Base-by-base conservation (phyloP, 495 filamentous ascomycete genomes). In the Daldinia caldariorum region DNA sequence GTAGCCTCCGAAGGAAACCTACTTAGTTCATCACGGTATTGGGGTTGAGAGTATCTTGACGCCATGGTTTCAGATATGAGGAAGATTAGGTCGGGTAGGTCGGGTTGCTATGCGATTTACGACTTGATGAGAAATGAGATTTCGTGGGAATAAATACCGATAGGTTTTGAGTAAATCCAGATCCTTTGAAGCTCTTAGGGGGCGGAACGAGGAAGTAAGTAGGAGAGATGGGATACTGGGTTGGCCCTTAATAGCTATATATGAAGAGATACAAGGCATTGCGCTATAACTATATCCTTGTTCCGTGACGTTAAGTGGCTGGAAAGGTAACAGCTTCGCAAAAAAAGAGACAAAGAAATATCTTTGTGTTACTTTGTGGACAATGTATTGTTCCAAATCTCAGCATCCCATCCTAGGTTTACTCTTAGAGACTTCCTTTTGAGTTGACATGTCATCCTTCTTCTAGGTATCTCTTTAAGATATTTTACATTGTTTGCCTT, bases 341-440 rank as follows among this genome's bases (percentile, higher is more conserved):
- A 20, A 45, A 20, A 13, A 47, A 47, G 18, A 9, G 12, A 47
- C 18, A 47, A 47, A 3, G 18, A 20, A 1, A 12, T 20, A 47
- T 53, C 6, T 2, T 53, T 32, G 13, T 47, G 12, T 39, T 26
- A 3, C 43, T 63, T 18, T 49, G 34, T 22, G 18, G 26, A 70
- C 51, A 71, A 71, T 63, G 31, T 2, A 62, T 71, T 66, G 58
- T 71, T 63, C 14, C 5, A 16, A n/a, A 6, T 16, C 22, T n/a
- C 7, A n/a, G 14, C 29, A 13, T n/a, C 16, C 3, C 9, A 8
- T 20, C 9, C 16, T 9, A 20, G 18, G 16, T 47, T 20, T 22
- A 47, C 18, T n/a, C 43, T 47, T 47, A 45, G 16, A 12, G 18
- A 18, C 10, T 18, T 22, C n/a, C 41, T 20, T 47, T 47, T 47